A percentile compares a stretch with the other conserved stretches of the same genome.
Evolutionary conservation across 345 rosid species (phyloP).

Genomic region (Populus ilicifolia): DNA sequence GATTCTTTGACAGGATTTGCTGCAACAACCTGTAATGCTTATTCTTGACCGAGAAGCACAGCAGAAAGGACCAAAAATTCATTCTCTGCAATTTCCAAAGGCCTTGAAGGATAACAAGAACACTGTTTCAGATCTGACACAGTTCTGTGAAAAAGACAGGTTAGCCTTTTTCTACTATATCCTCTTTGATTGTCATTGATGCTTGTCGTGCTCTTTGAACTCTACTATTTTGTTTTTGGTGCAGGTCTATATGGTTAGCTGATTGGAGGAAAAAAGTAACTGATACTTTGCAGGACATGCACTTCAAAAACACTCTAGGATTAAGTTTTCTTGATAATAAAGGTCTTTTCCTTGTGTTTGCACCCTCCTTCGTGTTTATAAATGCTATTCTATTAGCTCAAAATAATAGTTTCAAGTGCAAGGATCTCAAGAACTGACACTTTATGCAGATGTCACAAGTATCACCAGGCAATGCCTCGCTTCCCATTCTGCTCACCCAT

Average conservation of each 20-base stretch:
- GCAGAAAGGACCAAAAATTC: slow-evolving; percentile 36
- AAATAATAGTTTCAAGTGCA: background rate
- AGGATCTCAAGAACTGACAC: background rate
- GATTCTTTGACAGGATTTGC: slow-evolving; percentile 48
- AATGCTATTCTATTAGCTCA: background rate
- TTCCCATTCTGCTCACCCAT: slow-evolving; percentile 26
- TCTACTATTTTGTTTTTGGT: slow-evolving; percentile 15
- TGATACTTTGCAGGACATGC: slow-evolving; percentile 31
- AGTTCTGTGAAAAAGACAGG: slow-evolving; percentile 46
- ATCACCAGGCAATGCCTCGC: slow-evolving; percentile 15
- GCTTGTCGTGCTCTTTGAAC: slow-evolving; percentile 4
- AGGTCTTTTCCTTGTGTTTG: slow-evolving; percentile 35
- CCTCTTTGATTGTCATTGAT: slow-evolving; percentile 11
- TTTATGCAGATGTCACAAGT: slow-evolving; percentile 37
- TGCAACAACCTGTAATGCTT: slow-evolving; percentile 69
- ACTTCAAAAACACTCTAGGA: slow-evolving; percentile 30
- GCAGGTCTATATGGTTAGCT: slow-evolving; percentile 56
- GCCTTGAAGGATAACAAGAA: slow-evolving; percentile 32
- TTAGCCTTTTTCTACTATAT: slow-evolving; percentile 20
- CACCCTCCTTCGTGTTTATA: slow-evolving; percentile 9
- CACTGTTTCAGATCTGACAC: slow-evolving; percentile 37
- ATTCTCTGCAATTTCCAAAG: slow-evolving; percentile 36
- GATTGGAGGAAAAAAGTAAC: slow-evolving; percentile 48
- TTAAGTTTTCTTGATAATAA: slow-evolving; percentile 28
- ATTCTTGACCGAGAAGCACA: slow-evolving; percentile 50